Base-by-base conservation (phyloP, 1,284 basidiomycete genomes). In the Leccinum fuscescens region DNA sequence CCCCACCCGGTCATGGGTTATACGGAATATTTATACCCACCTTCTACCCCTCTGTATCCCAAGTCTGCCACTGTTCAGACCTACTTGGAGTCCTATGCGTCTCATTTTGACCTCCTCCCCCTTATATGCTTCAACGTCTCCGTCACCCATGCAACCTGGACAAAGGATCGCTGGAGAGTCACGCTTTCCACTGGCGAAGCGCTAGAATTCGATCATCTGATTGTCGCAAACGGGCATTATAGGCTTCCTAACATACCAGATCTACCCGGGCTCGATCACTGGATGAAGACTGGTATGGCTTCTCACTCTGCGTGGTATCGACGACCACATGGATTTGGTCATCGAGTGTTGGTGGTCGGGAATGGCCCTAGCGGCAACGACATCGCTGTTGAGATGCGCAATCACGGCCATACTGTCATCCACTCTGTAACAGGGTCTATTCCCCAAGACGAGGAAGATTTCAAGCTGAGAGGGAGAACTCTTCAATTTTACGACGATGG, bases 161-260 rank as follows among this genome's bases (percentile, higher is more conserved):
- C 79, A 42, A 64, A 69, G 0, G 54, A 67, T 3, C 72, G 75
- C 50, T 90, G 88, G 87, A 72, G 68, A 33, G 77, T 88, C 17
- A 73, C 71, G 1, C 62, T 78, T 37, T 78, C 76, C 6, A 76
- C 74, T 0, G 74, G 70, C 1, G 75, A 82, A 44, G 66, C 62
- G 1, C 63, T 74, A 17, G 62, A 73, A 2, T 90, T 85, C 64
- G 88, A 92, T 65, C 76, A 83, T 24, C 67, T 92, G 49, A 73
- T 92, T 48, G 78, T 91, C 20, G 87, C 86, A 39, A 92, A 90
- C 64, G 90, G 90, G 0, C 90, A 90, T 70, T 87, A 89, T 68
- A 79, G 77, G 49, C 65, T 80, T 14, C 90, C 90, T 1, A 80
- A 82, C 33, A 81, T 84, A 57, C 89, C 89, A 3, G 61, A 75